phyloP scores from a whole-genome alignment of 106 monocot genomes.

The Apostasia ramifera region DNA sequence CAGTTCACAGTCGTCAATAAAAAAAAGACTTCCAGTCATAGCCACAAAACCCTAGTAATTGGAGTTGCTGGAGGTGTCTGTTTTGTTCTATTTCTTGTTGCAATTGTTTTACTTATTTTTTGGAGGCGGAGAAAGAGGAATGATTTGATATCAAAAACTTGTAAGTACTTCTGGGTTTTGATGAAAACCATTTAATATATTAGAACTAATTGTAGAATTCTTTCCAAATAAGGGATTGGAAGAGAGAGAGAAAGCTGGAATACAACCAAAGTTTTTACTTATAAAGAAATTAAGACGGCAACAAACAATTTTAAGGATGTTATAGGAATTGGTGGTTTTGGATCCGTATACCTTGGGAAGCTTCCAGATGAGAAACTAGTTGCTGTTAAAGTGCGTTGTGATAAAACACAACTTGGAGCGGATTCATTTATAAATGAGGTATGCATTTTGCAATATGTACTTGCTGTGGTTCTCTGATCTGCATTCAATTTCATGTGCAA shows the following conservation, averaged over 20 bases:
- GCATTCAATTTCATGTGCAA: not conserved
- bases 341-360: constrained; percentile 32
- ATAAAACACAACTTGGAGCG: constrained; percentile 40
- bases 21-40: constrained; percentile 4
- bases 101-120: constrained; percentile 11
- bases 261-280: constrained; percentile 21
- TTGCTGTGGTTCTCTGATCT: not conserved
- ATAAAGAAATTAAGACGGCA: constrained; percentile 34
- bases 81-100: constrained; percentile 16
- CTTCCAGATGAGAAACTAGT: constrained; percentile 33
- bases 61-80: constrained; percentile 21
- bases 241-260: constrained; percentile 25
- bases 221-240: constrained; percentile 8
- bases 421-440: constrained; percentile 58
- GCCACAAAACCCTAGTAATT: constrained; percentile 18
- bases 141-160: constrained; percentile 5
- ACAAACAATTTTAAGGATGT: constrained; percentile 43
- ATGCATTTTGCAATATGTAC: not conserved
- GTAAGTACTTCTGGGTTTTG: constrained; percentile 8
- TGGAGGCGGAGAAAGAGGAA: constrained; percentile 12
- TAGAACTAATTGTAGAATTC: not conserved
- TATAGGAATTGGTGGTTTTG: constrained; percentile 34
- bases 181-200: not conserved
- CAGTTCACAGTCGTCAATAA: constrained; percentile 22
- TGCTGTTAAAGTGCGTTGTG: constrained; percentile 38